Conservation (phyloP, 192 early-diverging fungal genomes). For the Coemansia sp. region DNA sequence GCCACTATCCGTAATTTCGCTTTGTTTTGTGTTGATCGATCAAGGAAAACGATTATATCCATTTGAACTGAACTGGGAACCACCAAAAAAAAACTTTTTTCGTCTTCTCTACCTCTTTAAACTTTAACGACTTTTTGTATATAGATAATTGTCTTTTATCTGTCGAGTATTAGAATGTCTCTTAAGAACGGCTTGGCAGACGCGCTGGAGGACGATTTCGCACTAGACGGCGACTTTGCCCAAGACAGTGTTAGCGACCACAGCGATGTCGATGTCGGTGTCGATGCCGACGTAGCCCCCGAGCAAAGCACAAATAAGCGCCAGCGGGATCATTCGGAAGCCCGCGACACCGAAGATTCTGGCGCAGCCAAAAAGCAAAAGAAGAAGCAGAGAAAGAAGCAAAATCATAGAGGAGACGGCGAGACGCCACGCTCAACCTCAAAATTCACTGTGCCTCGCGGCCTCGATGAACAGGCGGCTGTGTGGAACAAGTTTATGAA, state of each 20-base stretch:
- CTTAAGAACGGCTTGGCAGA: conserved; percentile 26
- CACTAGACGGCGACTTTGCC: conserved; percentile 30
- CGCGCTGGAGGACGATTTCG: conserved; percentile 50
- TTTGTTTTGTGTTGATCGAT: conserved; percentile 3
- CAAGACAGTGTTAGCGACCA: neutral
- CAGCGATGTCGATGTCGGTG: neutral
- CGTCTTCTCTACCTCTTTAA: too few relatives aligned
- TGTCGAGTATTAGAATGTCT: neutral
- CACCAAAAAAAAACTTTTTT: too few relatives aligned
- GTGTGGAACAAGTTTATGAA: conserved; percentile 50
- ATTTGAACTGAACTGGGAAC: neutral
- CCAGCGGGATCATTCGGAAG: neutral
- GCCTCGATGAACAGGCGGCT: conserved; percentile 20
- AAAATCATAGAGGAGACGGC: conserved; percentile 10
- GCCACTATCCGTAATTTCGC: neutral
- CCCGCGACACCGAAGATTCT: neutral
- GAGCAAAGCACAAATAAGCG: conserved; percentile 11
- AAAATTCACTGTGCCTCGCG: conserved; percentile 21
- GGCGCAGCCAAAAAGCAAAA: neutral
- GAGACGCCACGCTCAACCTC: neutral
- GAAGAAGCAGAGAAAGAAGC: conserved; percentile 9
- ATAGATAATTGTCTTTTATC: neutral
- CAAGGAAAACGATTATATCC: neutral
- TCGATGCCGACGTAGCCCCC: neutral
- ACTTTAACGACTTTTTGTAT: too few relatives aligned